These are phyloP conservation scores for Macrocybe sp. DNA, from an alignment of 1,284 basidiomycete genomes.

Conservation along the genomic window DNA sequence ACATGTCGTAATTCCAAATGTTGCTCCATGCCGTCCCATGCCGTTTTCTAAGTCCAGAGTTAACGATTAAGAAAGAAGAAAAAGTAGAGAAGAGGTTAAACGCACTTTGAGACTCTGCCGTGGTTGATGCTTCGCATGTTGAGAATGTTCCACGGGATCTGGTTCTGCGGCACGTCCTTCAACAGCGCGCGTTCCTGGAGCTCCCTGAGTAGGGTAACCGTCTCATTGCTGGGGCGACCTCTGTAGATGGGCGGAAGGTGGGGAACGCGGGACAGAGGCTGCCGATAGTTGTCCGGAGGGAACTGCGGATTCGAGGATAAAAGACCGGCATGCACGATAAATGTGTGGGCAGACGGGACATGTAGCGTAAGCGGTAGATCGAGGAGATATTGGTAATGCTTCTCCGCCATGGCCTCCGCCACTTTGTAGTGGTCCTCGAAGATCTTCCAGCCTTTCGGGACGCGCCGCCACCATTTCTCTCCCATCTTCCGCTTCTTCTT, in stretches of 20 bases:
- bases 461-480: conserved; percentile 5
- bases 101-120: conserved; percentile 47
- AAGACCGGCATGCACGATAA: conserved; percentile 82
- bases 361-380: conserved; percentile 71
- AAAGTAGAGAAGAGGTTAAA: conserved; percentile 1
- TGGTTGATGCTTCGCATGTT: conserved; percentile 71
- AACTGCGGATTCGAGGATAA: conserved; percentile 64
- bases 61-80: background rate
- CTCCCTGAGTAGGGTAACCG: conserved; percentile 29
- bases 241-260: conserved; percentile 16
- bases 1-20: conserved; percentile 70
- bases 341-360: conserved; percentile 70
- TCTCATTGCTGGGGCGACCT: conserved; percentile 12
- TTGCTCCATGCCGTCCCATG: conserved; percentile 71
- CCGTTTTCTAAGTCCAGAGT: conserved; percentile 26
- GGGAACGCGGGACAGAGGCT: conserved; percentile 68
- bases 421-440: conserved; percentile 73
- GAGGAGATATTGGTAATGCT: conserved; percentile 65
- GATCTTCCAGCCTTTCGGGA: conserved; percentile 66
- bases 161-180: conserved; percentile 66
- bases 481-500: conserved; percentile 43
- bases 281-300: conserved; percentile 41
- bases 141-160: conserved; percentile 65
- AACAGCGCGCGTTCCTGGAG: conserved; percentile 61
- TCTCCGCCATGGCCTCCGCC: conserved; percentile 56